phyloP scores from a whole-genome alignment of 2,329 filamentous ascomycete species.

The Alternaria rosae region DNA sequence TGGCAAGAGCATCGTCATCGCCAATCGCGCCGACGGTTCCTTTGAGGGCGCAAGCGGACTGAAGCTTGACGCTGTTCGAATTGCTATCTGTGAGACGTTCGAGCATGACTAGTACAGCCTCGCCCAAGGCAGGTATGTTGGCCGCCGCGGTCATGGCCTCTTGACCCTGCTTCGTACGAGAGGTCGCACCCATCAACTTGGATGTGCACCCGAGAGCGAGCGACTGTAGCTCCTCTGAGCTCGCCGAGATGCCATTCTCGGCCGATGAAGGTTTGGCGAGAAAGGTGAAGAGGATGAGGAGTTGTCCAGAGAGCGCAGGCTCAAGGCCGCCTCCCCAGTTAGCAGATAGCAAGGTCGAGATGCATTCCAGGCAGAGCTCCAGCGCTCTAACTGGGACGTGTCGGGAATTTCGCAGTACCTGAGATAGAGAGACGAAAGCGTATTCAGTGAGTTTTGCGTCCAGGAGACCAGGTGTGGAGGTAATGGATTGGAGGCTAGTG shows the following conservation, averaged over 20 bases:
- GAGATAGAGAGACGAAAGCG: conserved; percentile 89
- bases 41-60: conserved; percentile 71
- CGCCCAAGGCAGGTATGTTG: conserved; percentile 79
- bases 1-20: conserved; percentile 78
- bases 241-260: conserved; percentile 52
- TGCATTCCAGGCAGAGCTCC: conserved; percentile 78
- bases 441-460: conserved; percentile 91
- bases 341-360: conserved; percentile 74
- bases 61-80: conserved; percentile 73
- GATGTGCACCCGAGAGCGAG: conserved; percentile 75
- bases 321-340: conserved; percentile 81
- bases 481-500: conserved; percentile 46
- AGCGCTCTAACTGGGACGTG: conserved; percentile 74
- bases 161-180: conserved; percentile 57
- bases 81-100: conserved; percentile 72
- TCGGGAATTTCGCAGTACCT: conserved; percentile 80
- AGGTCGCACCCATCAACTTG: conserved; percentile 68
- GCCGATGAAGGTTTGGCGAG: conserved; percentile 75
- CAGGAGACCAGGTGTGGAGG: conserved; percentile 55
- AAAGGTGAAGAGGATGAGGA: conserved; percentile 84
- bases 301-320: conserved; percentile 77
- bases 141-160: conserved; percentile 62
- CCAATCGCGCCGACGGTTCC: conserved; percentile 69
- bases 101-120: conserved; percentile 80
- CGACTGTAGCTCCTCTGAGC: conserved; percentile 77